A percentile compares a stretch with the other conserved stretches of the same genome.
Conservation (phyloP, 2,329 filamentous ascomycete genomes). For the Colletotrichum liaoningense region DNA sequence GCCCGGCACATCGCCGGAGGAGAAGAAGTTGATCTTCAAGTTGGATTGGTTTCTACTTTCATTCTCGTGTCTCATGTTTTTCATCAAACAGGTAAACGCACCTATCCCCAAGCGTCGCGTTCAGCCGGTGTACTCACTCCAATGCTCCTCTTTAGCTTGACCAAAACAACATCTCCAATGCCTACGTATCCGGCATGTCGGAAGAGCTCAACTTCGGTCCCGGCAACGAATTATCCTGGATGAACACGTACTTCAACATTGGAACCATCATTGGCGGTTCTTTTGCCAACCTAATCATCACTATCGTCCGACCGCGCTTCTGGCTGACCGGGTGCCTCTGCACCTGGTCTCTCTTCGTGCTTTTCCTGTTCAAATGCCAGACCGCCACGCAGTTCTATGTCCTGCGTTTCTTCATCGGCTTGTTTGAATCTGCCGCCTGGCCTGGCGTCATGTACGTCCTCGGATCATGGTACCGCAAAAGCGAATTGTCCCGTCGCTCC, state of each 20-base stretch:
- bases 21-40: slow-evolving; percentile 60
- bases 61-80: slow-evolving; percentile 57
- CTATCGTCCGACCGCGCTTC: slow-evolving; percentile 53
- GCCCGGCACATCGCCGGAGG: slow-evolving; percentile 50
- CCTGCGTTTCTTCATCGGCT: slow-evolving; percentile 65
- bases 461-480: slow-evolving; percentile 69
- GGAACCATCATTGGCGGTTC: slow-evolving; percentile 58
- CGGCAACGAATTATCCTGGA: slow-evolving; percentile 55
- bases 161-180: slow-evolving; percentile 58
- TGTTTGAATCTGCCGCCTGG: slow-evolving; percentile 66
- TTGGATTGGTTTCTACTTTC: slow-evolving; percentile 59
- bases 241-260: slow-evolving; percentile 59
- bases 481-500: slow-evolving; percentile 67
- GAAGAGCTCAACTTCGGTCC: slow-evolving; percentile 56
- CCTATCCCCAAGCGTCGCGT: not conserved
- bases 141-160: slow-evolving; percentile 46
- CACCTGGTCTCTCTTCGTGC: slow-evolving; percentile 52
- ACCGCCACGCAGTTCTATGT: slow-evolving; percentile 54
- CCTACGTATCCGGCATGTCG: slow-evolving; percentile 60
- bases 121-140: not conserved
- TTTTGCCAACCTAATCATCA: slow-evolving; percentile 57
- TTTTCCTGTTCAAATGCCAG: slow-evolving; percentile 53
- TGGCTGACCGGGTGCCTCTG: slow-evolving; percentile 53
- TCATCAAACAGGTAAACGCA: slow-evolving; percentile 50
- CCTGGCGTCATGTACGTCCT: slow-evolving; percentile 66